These are phyloP conservation scores for Phalaenopsis aphrodite DNA, from an alignment of 106 monocot genomes.

Conservation along the genomic window DNA sequence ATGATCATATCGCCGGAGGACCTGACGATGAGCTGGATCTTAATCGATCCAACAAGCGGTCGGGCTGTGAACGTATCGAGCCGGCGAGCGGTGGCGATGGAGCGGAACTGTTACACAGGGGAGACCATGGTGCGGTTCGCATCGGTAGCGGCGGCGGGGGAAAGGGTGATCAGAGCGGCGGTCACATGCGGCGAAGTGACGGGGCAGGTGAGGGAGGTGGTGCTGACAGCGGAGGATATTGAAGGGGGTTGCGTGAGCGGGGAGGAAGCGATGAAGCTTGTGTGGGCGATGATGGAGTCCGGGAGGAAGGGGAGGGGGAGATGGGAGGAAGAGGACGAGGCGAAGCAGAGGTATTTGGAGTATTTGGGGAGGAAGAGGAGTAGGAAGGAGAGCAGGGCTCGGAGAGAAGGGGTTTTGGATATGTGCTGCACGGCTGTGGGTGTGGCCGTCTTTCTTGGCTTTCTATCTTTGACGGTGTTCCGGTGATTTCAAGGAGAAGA, in stretches of 20 bases:
- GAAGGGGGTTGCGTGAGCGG: constrained; percentile 30
- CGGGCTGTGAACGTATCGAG: constrained; percentile 54
- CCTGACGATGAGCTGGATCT: constrained; percentile 59
- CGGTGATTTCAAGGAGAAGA: neutral
- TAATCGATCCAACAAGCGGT: constrained; percentile 35
- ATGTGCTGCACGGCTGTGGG: constrained; percentile 25
- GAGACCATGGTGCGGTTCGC: constrained; percentile 42
- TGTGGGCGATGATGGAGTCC: constrained; percentile 24
- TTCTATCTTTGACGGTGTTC: constrained; percentile 18
- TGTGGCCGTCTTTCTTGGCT: constrained; percentile 19
- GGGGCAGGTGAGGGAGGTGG: constrained; percentile 39
- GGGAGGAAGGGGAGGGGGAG: constrained; percentile 8
- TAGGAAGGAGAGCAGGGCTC: constrained; percentile 36
- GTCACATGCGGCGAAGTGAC: constrained; percentile 34
- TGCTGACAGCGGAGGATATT: constrained; percentile 44
- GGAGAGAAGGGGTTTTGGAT: constrained; percentile 32
- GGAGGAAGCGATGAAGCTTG: constrained; percentile 26
- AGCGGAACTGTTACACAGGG: constrained; percentile 52
- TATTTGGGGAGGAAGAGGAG: constrained; percentile 19
- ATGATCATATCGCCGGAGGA: constrained; percentile 13
- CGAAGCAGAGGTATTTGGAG: constrained; percentile 17
- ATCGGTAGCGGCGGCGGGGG: constrained; percentile 22
- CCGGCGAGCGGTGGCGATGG: constrained; percentile 42
- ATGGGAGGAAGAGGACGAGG: constrained; percentile 5
- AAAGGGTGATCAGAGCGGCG: constrained; percentile 17